These are phyloP conservation scores for Kurtzmaniella cleridarum DNA, from an alignment of 805 yeast genomes.

Conservation along the genomic window DNA sequence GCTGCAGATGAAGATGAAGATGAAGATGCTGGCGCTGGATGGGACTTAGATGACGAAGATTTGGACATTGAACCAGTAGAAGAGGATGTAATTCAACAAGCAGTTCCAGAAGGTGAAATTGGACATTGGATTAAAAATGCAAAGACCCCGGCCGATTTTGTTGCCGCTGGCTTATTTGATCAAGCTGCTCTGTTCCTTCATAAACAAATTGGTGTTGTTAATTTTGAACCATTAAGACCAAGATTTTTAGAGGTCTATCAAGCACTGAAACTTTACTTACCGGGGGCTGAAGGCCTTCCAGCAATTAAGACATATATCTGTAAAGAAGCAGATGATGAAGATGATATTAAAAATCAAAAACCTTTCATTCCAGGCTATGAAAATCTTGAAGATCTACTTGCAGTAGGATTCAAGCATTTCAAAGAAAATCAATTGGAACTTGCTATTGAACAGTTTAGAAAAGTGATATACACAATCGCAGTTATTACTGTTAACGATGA, in stretches of 20 bases:
- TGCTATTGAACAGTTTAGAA: slow-evolving; percentile 77
- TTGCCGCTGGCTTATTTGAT: slow-evolving; percentile 95
- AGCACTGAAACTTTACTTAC: slow-evolving; percentile 68
- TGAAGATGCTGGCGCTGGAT: slow-evolving; percentile 57
- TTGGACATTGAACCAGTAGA: slow-evolving; percentile 52
- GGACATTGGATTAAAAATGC: slow-evolving; percentile 85
- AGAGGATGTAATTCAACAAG: slow-evolving; percentile 8
- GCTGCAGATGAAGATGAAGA: slow-evolving; percentile 26
- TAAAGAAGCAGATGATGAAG: slow-evolving; percentile 37
- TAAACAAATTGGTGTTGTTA: slow-evolving; percentile 81
- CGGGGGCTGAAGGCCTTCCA: slow-evolving; percentile 70
- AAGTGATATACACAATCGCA: slow-evolving; percentile 68
- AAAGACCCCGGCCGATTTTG: slow-evolving; percentile 83
- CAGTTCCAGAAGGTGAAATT: slow-evolving; percentile 47
- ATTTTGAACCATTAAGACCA: slow-evolving; percentile 81
- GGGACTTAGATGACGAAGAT: slow-evolving; percentile 81
- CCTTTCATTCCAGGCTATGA: slow-evolving; percentile 79
- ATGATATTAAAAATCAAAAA: slow-evolving; percentile 45
- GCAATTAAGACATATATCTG: slow-evolving; percentile 67
- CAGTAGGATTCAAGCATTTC: slow-evolving; percentile 77
- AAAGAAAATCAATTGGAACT: slow-evolving; percentile 76
- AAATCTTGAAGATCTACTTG: slow-evolving; percentile 52
- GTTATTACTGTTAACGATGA: slow-evolving; percentile 65
- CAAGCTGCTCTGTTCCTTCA: slow-evolving; percentile 89
- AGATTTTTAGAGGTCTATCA: slow-evolving; percentile 83